Evolutionary conservation across 495 filamentous ascomycete genomes (phyloP).

Genomic region (Cryomyces minteri): DNA sequence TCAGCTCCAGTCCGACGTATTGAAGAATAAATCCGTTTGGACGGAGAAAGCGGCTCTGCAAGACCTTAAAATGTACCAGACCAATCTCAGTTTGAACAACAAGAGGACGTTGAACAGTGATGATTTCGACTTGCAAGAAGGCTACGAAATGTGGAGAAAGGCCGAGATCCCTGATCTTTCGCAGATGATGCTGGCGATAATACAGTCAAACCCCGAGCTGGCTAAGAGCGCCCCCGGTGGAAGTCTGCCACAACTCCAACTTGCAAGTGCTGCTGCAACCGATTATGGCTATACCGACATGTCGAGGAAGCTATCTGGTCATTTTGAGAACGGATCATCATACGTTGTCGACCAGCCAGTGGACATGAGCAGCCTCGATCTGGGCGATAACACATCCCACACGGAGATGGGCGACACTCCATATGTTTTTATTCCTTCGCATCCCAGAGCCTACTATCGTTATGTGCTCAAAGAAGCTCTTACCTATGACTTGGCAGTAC

Average conservation of each 20-base stretch:
- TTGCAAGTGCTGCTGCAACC: slow-evolving; percentile 21
- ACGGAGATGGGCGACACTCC: slow-evolving; percentile 28
- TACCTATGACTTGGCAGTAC: slow-evolving; percentile 44
- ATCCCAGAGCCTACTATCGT: slow-evolving; percentile 66
- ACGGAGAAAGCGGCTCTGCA: slow-evolving; percentile 78
- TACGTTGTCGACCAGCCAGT: slow-evolving; percentile 62
- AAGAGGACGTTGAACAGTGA: slow-evolving; percentile 57
- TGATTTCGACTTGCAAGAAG: slow-evolving; percentile 85
- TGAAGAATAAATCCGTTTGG: slow-evolving; percentile 62
- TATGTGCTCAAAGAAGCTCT: slow-evolving; percentile 58
- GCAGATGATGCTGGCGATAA: slow-evolving; percentile 79
- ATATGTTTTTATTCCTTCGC: slow-evolving; percentile 79
- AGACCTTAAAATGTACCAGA: slow-evolving; percentile 85
- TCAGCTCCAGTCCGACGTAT: slow-evolving; percentile 71
- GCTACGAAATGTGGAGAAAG: slow-evolving; percentile 78
- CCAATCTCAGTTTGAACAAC: slow-evolving; percentile 64
- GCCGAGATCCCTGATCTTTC: slow-evolving; percentile 65
- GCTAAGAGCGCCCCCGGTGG: slow-evolving; percentile 43
- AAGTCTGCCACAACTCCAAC: slow-evolving; percentile 32
- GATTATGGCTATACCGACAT: slow-evolving; percentile 40
- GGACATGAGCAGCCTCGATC: slow-evolving; percentile 52
- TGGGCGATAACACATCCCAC: slow-evolving; percentile 33
- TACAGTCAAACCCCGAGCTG: slow-evolving; percentile 73
- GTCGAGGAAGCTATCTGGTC: slow-evolving; percentile 32
- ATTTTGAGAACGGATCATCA: slow-evolving; percentile 24